Percentiles rank a stretch among this genome's conserved stretches.
phyloP scores from a whole-genome alignment of 164 flowering plant species.

The Tetrastigma voinierianum region DNA sequence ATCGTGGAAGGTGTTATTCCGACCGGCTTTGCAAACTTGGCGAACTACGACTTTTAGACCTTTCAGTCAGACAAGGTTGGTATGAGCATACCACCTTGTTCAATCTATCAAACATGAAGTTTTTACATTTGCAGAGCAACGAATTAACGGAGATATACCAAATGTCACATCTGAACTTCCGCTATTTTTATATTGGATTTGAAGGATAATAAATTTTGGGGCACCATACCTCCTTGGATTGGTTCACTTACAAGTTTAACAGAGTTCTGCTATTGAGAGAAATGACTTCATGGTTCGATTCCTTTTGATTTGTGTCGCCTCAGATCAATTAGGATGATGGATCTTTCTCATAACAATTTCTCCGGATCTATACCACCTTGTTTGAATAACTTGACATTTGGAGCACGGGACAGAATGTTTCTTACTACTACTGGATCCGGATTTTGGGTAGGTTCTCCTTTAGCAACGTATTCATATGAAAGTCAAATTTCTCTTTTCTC shows the following conservation, averaged over 20 bases:
- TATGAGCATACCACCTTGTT: no score
- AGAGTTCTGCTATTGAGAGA: background rate
- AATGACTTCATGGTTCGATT: slow-evolving; percentile 14
- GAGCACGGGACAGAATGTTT: no score
- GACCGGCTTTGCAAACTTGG: no score
- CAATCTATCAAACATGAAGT: no score
- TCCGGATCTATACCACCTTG: slow-evolving; percentile 16
- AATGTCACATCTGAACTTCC: no score
- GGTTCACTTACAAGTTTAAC: background rate
- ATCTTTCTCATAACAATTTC: slow-evolving; percentile 18
- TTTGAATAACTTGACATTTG: slow-evolving; percentile 5
- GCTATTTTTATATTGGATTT: no score
- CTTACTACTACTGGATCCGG: background rate
- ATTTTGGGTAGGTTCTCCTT: no score
- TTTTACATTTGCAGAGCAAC: no score
- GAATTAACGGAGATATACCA: no score
- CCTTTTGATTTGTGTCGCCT: slow-evolving; percentile 12
- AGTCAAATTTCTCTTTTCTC: background rate
- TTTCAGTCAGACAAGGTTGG: no score
- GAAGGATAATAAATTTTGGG: background rate
- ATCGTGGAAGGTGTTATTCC: no score
- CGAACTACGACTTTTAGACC: no score
- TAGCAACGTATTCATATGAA: background rate
- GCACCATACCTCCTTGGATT: background rate
- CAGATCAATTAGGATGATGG: slow-evolving; percentile 2